Conservation (phyloP, 163 green algal genomes). For the Chloromonas sp. region DNA sequence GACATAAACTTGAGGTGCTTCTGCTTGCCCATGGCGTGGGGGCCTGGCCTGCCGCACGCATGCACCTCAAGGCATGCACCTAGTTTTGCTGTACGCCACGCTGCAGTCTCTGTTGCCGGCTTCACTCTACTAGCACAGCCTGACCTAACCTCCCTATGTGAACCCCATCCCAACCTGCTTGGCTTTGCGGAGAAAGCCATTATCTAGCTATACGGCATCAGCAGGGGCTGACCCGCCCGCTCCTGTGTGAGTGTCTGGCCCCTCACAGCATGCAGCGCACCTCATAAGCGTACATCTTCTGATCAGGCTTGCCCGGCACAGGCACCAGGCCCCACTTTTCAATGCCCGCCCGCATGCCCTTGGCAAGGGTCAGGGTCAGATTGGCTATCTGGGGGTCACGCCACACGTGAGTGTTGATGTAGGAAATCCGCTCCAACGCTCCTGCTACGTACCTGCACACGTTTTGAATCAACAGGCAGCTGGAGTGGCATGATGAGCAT, state of each 20-base stretch:
- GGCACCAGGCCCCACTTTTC: not conserved
- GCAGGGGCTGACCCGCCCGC: not conserved
- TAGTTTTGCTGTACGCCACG: not conserved
- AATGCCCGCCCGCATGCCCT: not conserved
- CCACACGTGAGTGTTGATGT: slow-evolving; percentile 31
- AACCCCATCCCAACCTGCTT: not conserved
- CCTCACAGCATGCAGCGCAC: not conserved
- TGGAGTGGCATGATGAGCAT: too few species aligned
- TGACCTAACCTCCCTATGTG: not conserved
- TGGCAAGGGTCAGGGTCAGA: not conserved
- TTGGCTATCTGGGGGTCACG: not conserved
- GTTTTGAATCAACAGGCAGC: too few species aligned
- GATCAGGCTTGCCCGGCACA: too few species aligned
- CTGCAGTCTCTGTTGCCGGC: not conserved
- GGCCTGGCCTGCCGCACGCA: too few species aligned
- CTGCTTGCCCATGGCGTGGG: too few species aligned
- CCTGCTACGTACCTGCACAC: slow-evolving; percentile 33
- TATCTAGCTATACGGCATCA: not conserved
- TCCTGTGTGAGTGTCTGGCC: too few species aligned
- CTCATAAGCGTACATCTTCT: not conserved
- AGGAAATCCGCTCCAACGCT: slow-evolving; percentile 41
- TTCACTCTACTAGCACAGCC: not conserved
- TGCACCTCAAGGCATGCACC: too few species aligned
- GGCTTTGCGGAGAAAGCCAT: not conserved
- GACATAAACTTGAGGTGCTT: too few species aligned